Evolutionary conservation across 768 basidiomycete species (phyloP).

Genomic region (Phylloporus sp.): DNA sequence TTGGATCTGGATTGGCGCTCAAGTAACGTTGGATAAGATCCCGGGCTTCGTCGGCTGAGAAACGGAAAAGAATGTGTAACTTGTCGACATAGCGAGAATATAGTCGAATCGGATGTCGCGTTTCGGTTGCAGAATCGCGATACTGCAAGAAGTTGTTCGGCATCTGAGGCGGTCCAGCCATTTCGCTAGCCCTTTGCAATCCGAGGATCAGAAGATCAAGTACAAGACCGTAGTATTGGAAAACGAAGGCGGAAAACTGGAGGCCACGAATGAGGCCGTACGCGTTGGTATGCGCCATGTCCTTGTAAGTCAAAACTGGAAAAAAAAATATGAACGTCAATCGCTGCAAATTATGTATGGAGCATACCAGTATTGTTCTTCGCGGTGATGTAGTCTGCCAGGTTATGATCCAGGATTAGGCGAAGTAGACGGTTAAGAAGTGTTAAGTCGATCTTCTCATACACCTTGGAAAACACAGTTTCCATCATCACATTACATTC

Average conservation of each 20-base stretch:
- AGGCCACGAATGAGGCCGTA: slow-evolving; percentile 96
- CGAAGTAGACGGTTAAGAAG: slow-evolving; percentile 93
- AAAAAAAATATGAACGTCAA: slow-evolving; percentile 2
- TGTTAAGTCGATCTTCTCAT: slow-evolving; percentile 98
- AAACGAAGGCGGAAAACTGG: slow-evolving; percentile 98
- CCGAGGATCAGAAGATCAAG: slow-evolving; percentile 95
- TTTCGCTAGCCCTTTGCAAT: slow-evolving; percentile 96
- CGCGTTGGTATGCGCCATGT: slow-evolving; percentile 98
- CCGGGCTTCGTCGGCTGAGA: slow-evolving; percentile 94
- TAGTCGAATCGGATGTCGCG: slow-evolving; percentile 93
- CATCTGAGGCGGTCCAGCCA: slow-evolving; percentile 97
- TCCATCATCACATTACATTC: slow-evolving; percentile 99
- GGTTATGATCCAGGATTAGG: slow-evolving; percentile 95
- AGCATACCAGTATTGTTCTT: slow-evolving; percentile 88
- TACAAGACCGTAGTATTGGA: slow-evolving; percentile 97
- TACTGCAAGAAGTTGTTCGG: slow-evolving; percentile 99
- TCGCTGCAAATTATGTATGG: neutral
- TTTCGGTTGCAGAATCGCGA: slow-evolving; percentile 92
- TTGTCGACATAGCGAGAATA: slow-evolving; percentile 97
- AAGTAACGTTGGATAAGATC: slow-evolving; percentile 98
- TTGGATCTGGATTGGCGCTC: slow-evolving; percentile 96
- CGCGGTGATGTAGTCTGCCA: slow-evolving; percentile 98
- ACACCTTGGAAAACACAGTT: slow-evolving; percentile 95
- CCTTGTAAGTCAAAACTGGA: slow-evolving; percentile 84
- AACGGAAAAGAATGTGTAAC: slow-evolving; percentile 94